Evolutionary conservation across 2,329 filamentous ascomycete genomes (phyloP).

Genomic region (Verticillium dahliae): DNA sequence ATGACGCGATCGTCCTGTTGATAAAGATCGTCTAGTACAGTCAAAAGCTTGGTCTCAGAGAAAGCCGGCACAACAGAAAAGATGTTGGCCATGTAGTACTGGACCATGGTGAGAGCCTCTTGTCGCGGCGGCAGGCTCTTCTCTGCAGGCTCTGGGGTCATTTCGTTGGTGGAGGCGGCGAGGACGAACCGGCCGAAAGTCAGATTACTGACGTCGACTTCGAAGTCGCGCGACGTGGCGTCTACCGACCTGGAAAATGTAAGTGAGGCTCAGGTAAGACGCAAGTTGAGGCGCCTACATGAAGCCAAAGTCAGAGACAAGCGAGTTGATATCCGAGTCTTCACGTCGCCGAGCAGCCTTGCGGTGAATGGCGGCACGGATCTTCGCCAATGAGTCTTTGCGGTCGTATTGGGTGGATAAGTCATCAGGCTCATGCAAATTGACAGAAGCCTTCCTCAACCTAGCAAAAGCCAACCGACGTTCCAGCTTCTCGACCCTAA

Average conservation of each 20-base stretch:
- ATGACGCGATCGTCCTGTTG: conserved; percentile 58
- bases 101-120: conserved; percentile 60
- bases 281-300: conserved; percentile 47
- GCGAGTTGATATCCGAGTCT: conserved; percentile 79
- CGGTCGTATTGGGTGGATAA: conserved; percentile 42
- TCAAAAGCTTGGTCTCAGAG: conserved; percentile 70
- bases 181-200: conserved; percentile 86
- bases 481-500: conserved; percentile 82
- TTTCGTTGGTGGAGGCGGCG: conserved; percentile 71
- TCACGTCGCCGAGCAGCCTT: conserved; percentile 63
- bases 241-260: conserved; percentile 67
- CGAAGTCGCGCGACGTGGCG: conserved; percentile 89
- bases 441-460: conserved; percentile 64
- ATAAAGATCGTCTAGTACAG: conserved; percentile 76
- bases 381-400: conserved; percentile 56
- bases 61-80: conserved; percentile 79
- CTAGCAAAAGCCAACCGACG: conserved; percentile 65
- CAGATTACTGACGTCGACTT: conserved; percentile 80
- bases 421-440: conserved; percentile 54
- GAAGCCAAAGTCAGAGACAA: conserved; percentile 91
- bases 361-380: conserved; percentile 56
- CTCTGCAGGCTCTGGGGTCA: conserved; percentile 56
- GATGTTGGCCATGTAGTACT: conserved; percentile 80
- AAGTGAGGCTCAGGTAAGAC: conserved; percentile 8
- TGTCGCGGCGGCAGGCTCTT: conserved; percentile 65